Evolutionary conservation across 2,329 filamentous ascomycete genomes (phyloP).

Genomic region (Drechslerella coelobrocha): DNA sequence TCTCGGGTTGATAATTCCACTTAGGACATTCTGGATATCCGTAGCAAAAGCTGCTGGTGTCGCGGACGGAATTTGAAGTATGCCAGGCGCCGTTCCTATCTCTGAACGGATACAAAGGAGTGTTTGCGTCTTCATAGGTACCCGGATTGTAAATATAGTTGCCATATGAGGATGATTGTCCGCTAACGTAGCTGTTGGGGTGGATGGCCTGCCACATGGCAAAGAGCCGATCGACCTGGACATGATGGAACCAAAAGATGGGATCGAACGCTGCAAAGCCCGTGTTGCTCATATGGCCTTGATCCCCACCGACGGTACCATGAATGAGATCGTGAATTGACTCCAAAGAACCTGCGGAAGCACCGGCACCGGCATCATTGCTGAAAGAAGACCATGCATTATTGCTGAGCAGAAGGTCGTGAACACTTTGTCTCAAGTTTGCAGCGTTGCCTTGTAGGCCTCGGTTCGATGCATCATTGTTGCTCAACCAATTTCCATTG

Average conservation of each 20-base stretch:
- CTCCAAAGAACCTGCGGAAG: slow-evolving; percentile 67
- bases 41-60: slow-evolving; percentile 31
- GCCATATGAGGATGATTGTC: background rate
- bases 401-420: background rate
- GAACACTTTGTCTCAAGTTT: slow-evolving; percentile 6
- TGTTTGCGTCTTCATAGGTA: background rate
- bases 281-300: slow-evolving; percentile 52
- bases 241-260: slow-evolving; percentile 78
- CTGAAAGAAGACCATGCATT: slow-evolving; percentile 25
- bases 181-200: slow-evolving; percentile 58
- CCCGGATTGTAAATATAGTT: slow-evolving; percentile 11
- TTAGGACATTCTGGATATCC: slow-evolving; percentile 14
- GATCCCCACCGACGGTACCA: slow-evolving; percentile 48
- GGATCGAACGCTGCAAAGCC: slow-evolving; percentile 77
- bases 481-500: background rate
- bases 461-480: background rate
- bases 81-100: background rate
- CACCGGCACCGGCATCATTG: slow-evolving; percentile 10
- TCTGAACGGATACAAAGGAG: slow-evolving; percentile 9
- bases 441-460: slow-evolving; percentile 3
- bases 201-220: slow-evolving; percentile 79
- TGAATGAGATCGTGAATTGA: slow-evolving; percentile 71
- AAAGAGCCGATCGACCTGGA: slow-evolving; percentile 76
- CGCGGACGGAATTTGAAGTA: slow-evolving; percentile 6
- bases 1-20: background rate